Evolutionary conservation across 2,329 filamentous ascomycete genomes (phyloP).

Genomic region (Colletotrichum cordylinicola): DNA sequence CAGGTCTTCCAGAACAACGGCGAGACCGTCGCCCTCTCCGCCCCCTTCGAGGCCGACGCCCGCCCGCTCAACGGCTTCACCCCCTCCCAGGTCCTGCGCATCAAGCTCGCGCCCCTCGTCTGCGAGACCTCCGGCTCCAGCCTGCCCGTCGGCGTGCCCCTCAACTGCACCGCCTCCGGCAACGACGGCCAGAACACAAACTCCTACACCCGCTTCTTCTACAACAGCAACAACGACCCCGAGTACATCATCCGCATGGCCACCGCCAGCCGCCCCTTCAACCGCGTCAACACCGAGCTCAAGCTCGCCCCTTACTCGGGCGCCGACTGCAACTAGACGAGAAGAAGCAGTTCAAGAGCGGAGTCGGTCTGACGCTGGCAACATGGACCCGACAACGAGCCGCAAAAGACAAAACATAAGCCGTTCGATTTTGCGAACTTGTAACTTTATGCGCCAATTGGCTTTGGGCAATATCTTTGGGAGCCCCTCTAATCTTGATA

Average conservation of each 20-base stretch:
- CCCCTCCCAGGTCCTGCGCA: neutral
- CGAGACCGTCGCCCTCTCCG: neutral
- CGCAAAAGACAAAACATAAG: neutral
- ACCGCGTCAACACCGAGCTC: neutral
- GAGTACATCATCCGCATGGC: conserved; percentile 3
- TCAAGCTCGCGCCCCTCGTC: conserved; percentile 10
- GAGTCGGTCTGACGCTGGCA: neutral
- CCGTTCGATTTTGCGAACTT: neutral
- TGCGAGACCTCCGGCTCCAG: neutral
- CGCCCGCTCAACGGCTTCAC: conserved; percentile 12
- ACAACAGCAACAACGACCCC: neutral
- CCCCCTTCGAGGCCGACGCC: neutral
- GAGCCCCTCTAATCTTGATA: neutral
- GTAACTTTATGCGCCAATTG: neutral
- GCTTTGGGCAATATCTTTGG: neutral
- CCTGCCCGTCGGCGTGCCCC: neutral
- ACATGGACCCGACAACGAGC: neutral
- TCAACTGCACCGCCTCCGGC: conserved; percentile 7
- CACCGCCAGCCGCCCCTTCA: neutral
- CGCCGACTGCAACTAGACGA: neutral
- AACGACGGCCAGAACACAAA: conserved; percentile 3
- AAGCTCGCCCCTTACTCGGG: neutral
- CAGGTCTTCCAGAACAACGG: conserved; percentile 1
- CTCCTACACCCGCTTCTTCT: conserved; percentile 5
- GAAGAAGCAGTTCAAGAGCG: neutral